A percentile compares a stretch with the other conserved stretches of the same genome.
phyloP scores from a whole-genome alignment of 306 rosid species.

The Cicer yamashitae region DNA sequence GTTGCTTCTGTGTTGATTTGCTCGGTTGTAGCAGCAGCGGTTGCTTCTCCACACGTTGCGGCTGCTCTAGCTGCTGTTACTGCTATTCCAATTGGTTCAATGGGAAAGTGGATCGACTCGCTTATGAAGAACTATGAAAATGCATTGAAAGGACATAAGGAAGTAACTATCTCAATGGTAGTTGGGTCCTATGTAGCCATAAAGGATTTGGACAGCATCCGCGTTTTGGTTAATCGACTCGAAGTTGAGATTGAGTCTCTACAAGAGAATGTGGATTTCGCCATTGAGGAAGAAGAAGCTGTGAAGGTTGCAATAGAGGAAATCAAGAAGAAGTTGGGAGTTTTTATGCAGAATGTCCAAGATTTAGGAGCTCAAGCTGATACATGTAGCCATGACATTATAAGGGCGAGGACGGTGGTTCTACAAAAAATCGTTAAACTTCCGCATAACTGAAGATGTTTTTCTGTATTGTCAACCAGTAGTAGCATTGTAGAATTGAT shows the following conservation, averaged over 20 bases:
- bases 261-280: conserved; percentile 59
- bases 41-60: conserved; percentile 85
- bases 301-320: conserved; percentile 75
- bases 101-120: conserved; percentile 89
- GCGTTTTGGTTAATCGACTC: conserved; percentile 67
- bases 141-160: conserved; percentile 76
- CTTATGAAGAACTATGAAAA: conserved; percentile 73
- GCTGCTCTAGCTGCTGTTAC: conserved; percentile 80
- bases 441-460: conserved; percentile 53
- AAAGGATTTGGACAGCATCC: conserved; percentile 81
- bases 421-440: conserved; percentile 78
- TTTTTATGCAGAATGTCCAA: conserved; percentile 76
- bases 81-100: conserved; percentile 79
- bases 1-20: conserved; percentile 84
- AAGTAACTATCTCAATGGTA: conserved; percentile 67
- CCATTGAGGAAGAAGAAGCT: conserved; percentile 70
- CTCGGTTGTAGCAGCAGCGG: conserved; percentile 85
- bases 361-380: conserved; percentile 86
- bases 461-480: conserved; percentile 16
- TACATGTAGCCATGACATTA: conserved; percentile 72
- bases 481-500: conserved; percentile 26
- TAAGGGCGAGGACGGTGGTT: conserved; percentile 89
- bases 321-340: conserved; percentile 72
- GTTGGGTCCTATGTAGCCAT: conserved; percentile 83
- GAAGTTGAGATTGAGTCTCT: conserved; percentile 68